phyloP scores from a whole-genome alignment of 176 grass and related monocot genomes.

The Calamus simplicifolius region DNA sequence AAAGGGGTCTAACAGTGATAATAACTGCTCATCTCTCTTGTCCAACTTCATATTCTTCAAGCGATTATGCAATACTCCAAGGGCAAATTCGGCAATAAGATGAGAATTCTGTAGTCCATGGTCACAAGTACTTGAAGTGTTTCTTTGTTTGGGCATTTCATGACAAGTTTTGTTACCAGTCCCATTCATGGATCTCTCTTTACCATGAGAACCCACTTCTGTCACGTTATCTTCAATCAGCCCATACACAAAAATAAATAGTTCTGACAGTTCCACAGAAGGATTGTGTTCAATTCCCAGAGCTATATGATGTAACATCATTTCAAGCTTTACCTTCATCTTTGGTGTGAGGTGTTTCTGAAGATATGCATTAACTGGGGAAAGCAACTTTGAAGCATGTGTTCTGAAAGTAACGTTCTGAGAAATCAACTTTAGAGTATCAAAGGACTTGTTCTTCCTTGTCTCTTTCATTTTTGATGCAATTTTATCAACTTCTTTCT shows the following conservation, averaged over 20 bases:
- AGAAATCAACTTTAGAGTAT: conserved; percentile 72
- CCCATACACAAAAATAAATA: conserved; percentile 70
- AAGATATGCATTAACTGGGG: conserved; percentile 49
- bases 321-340: conserved; percentile 56
- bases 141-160: conserved; percentile 10
- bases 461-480: conserved; percentile 99
- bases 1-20: conserved; percentile 88
- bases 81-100: conserved; percentile 70
- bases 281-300: conserved; percentile 76
- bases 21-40: conserved; percentile 54
- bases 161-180: conserved; percentile 22
- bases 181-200: conserved; percentile 22
- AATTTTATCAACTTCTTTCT: conserved; percentile 97
- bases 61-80: conserved; percentile 55
- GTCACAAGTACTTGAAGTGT: conserved; percentile 12
- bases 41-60: conserved; percentile 72
- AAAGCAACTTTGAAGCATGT: conserved; percentile 66
- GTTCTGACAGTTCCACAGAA: conserved; percentile 52
- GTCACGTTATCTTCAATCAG: conserved; percentile 57
- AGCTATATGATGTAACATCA: conserved; percentile 76
- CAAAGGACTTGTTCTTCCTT: conserved; percentile 86
- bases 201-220: conserved; percentile 28
- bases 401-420: conserved; percentile 73
- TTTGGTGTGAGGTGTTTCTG: conserved; percentile 66
- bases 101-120: conserved; percentile 47